phyloP scores from a whole-genome alignment of 805 yeast species.

The Cephaloascus albidus region DNA sequence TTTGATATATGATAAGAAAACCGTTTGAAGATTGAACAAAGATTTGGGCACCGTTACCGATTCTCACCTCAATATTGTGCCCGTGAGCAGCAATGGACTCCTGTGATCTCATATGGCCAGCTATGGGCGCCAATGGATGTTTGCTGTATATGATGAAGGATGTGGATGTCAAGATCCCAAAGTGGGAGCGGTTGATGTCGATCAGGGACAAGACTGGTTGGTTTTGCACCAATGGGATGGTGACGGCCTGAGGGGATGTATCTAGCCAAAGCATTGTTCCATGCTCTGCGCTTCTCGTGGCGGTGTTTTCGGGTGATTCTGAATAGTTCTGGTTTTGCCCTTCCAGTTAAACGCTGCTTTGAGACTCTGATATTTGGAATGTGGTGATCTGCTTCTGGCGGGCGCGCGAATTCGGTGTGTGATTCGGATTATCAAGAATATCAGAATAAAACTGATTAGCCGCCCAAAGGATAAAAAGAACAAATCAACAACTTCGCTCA shows the following conservation, averaged over 20 bases:
- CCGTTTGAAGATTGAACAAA: conserved; percentile 30
- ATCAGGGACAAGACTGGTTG: background rate
- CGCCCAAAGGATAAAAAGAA: too few species aligned
- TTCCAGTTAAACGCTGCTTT: too few species aligned
- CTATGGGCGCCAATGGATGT: conserved; percentile 25
- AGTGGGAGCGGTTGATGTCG: background rate
- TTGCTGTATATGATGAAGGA: background rate
- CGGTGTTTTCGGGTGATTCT: too few species aligned
- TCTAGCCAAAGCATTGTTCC: background rate
- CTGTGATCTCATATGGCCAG: conserved; percentile 33
- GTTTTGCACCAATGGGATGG: background rate
- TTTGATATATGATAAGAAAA: conserved; percentile 33
- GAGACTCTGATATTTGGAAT: too few species aligned
- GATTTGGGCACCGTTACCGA: conserved; percentile 30
- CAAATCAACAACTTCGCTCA: too few species aligned
- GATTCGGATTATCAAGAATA: too few species aligned
- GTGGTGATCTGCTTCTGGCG: too few species aligned
- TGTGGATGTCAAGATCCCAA: background rate
- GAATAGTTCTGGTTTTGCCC: too few species aligned
- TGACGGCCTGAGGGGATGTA: background rate
- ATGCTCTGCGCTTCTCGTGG: too few species aligned
- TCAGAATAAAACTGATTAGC: too few species aligned
- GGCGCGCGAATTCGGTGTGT: too few species aligned
- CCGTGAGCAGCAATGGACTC: conserved; percentile 40
- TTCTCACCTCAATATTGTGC: conserved; percentile 26